phyloP scores from a whole-genome alignment of 1,284 basidiomycete species.

The Cronartium ribicola region DNA sequence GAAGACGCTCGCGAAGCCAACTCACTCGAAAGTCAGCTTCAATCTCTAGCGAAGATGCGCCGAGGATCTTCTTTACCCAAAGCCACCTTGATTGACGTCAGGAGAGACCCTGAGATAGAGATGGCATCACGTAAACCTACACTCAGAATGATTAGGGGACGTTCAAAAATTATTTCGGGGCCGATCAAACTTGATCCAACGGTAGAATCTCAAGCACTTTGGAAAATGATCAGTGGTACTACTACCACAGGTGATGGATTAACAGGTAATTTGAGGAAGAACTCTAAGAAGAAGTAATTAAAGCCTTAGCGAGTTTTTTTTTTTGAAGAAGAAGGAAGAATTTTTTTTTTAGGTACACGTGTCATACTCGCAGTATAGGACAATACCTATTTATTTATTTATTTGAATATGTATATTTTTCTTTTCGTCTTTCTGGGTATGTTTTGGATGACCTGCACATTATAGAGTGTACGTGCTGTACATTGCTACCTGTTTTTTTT shows the following conservation, averaged over 20 bases:
- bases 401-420: too few relatives aligned
- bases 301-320: too few relatives aligned
- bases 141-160: neutral
- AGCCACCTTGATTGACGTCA: neutral
- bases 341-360: too few relatives aligned
- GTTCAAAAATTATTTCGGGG: neutral
- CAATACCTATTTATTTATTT: too few relatives aligned
- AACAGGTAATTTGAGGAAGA: neutral
- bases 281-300: neutral
- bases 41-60: neutral
- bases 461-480: too few relatives aligned
- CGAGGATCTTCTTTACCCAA: neutral
- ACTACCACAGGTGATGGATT: neutral
- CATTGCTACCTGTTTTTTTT: too few relatives aligned
- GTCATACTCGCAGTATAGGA: too few relatives aligned
- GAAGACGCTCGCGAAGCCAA: neutral
- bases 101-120: neutral
- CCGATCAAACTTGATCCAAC: neutral
- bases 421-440: too few relatives aligned
- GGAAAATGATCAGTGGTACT: constrained; percentile 9
- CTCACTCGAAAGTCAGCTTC: neutral
- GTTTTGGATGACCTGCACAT: too few relatives aligned
- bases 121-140: neutral
- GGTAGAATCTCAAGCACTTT: neutral
- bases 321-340: too few relatives aligned